Evolutionary conservation across 306 rosid species (phyloP).

Genomic region (Dicorynia guianensis): DNA sequence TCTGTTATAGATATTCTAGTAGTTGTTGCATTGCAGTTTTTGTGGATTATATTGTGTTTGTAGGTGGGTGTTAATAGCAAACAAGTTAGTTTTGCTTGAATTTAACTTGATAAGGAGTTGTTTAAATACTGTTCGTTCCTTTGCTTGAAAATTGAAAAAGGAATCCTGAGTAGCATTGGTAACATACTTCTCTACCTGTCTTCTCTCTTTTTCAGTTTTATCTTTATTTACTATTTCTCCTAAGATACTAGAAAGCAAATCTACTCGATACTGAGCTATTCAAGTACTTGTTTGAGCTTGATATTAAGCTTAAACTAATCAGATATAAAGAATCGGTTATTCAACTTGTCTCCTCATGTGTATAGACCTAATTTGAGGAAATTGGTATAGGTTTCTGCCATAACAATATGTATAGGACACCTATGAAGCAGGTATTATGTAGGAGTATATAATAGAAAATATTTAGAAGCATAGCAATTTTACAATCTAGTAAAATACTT

Average conservation of each 20-base stretch:
- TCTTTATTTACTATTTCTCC: not conserved
- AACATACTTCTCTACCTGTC: not conserved
- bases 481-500: not conserved
- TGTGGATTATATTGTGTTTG: constrained; percentile 17
- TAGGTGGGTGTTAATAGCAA: constrained; percentile 4
- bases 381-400: constrained; percentile 1
- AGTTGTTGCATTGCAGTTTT: not conserved
- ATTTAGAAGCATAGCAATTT: not conserved
- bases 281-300: no score
- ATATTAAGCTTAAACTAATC: no score
- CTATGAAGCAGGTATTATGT: not conserved
- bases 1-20: constrained; percentile 11
- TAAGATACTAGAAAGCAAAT: no score
- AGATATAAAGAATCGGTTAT: no score
- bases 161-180: constrained; percentile 10
- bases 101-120: constrained; percentile 14
- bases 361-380: not conserved
- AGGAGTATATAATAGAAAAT: not conserved
- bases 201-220: not conserved
- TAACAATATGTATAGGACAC: not conserved
- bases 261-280: no score
- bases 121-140: not conserved
- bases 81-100: not conserved
- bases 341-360: not conserved
- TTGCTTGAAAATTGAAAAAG: constrained; percentile 11